phyloP scores from a whole-genome alignment of 1,284 basidiomycete species.

The Anthracocystis setariae region DNA sequence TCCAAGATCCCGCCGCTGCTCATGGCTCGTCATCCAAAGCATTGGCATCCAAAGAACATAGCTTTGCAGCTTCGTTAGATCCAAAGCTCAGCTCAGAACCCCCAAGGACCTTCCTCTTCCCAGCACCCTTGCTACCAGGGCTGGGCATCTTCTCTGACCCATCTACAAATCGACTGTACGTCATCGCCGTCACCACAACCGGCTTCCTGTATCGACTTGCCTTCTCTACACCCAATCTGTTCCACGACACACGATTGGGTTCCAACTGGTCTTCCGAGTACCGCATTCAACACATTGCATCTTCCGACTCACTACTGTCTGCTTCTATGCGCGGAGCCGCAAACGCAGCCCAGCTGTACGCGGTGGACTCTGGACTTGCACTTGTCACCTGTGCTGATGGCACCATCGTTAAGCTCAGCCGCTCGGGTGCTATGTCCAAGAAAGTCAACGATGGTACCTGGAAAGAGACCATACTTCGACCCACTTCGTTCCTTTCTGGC shows the following conservation, averaged over 20 bases:
- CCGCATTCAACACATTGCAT: constrained; percentile 37
- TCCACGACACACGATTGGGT: constrained; percentile 34
- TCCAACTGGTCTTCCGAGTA: constrained; percentile 53
- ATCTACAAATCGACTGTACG: constrained; percentile 31
- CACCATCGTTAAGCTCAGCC: constrained; percentile 54
- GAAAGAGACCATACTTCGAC: constrained; percentile 52
- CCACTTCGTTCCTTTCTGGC: constrained; percentile 57
- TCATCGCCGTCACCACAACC: constrained; percentile 51
- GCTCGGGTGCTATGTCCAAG: constrained; percentile 20
- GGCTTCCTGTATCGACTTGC: constrained; percentile 54
- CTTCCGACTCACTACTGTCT: constrained; percentile 29
- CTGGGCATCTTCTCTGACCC: constrained; percentile 51
- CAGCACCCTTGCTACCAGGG: constrained; percentile 49
- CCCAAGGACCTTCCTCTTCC: constrained; percentile 50
- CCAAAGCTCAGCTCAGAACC: constrained; percentile 31
- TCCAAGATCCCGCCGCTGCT: constrained; percentile 10
- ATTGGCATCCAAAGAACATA: constrained; percentile 10
- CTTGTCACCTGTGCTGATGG: constrained; percentile 61
- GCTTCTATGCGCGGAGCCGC: constrained; percentile 25
- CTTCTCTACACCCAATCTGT: constrained; percentile 41
- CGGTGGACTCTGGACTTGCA: constrained; percentile 48
- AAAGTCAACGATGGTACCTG: constrained; percentile 41
- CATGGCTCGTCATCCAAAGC: constrained; percentile 17
- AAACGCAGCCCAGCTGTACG: constrained; percentile 48
- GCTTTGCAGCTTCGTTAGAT: constrained; percentile 24